Evolutionary conservation across 257 asterid species (phyloP), one percentile per base, ranked within the genome.

Genomic region (Dorcoceras hygrometricum): DNA sequence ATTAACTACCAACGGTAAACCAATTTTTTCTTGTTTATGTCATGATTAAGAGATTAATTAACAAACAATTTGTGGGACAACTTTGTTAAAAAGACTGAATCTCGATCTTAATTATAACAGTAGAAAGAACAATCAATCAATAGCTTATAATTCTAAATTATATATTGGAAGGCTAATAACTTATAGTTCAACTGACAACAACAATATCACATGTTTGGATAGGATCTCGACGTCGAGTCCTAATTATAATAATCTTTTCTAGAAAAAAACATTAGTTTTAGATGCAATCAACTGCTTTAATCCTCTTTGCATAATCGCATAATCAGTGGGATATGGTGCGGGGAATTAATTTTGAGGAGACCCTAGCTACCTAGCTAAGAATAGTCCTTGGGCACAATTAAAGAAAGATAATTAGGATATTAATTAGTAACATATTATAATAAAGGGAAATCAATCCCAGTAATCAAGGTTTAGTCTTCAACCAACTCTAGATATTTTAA

Each of bases 1-100:
- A 69, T 62, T 64, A 70, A 78, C 79, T 56, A 62, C 71, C 75
- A 70, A 74, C 82, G 16, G 76, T 62, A 66, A 77, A 77, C 73
- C 56, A 26, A 67, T 34, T 55, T 63, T 63, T 32, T 23, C 29
- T 25, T 69, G 25, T 46, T 57, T 23, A 62, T 31, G 23, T 29
- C 53, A 68, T 77, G 75, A 73, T 77, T 77, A 73, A 28, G 63
- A 46, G 28, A 77, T 73, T 77, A 73, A 65, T 39, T 55, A n/a
- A n/a, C n/a, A n/a, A n/a, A n/a, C n/a, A n/a, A n/a, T n/a, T 25
- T 14, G 34, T 28, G 36, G 10, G 25, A 10, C 18, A 60, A 60
- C 25, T 60, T 7, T 31, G 53, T 77, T 23, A 27, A 10, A 20
- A 73, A 20, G 25, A 8, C 59, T 19, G 73, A 73, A 73, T 69